A percentile compares a stretch with the other conserved stretches of the same genome.
Conservation (phyloP, 306 rosid species). For the Lathyrus aphaca region DNA sequence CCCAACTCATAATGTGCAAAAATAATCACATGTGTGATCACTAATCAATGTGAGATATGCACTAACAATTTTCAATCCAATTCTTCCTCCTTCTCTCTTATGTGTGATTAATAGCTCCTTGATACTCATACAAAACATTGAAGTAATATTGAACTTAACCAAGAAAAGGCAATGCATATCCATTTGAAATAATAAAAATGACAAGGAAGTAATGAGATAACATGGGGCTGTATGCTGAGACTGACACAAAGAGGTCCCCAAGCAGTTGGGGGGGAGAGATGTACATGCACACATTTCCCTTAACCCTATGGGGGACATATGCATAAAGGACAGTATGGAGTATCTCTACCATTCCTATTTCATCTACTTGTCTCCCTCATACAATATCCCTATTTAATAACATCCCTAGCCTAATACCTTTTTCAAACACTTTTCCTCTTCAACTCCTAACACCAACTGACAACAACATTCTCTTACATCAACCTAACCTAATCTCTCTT, state of each 20-base stretch:
- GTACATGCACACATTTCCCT: conserved; percentile 51
- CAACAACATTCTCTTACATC: conserved; percentile 21
- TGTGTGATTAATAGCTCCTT: too few relatives aligned
- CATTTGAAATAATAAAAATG: conserved; percentile 40
- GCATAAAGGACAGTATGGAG: conserved; percentile 58
- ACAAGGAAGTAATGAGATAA: conserved; percentile 55
- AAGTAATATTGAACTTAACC: too few relatives aligned
- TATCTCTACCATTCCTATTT: conserved; percentile 43
- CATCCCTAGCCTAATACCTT: conserved; percentile 55
- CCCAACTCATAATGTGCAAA: too few relatives aligned
- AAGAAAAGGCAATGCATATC: too few relatives aligned
- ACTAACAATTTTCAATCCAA: too few relatives aligned
- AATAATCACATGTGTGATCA: too few relatives aligned
- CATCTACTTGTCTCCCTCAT: conserved; percentile 17
- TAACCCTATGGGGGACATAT: conserved; percentile 62
- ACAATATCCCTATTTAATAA: conserved; percentile 52
- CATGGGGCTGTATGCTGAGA: conserved; percentile 74
- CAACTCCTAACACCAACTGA: conserved; percentile 43
- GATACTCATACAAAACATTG: too few relatives aligned
- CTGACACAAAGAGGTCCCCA: conserved; percentile 74
- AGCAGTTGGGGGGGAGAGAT: conserved; percentile 43
- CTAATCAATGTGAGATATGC: too few relatives aligned
- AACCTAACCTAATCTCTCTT: conserved; percentile 16
- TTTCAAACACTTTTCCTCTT: conserved; percentile 68
- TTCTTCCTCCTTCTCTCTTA: too few relatives aligned